Conservation (phyloP, 768 basidiomycete species). For the Tricholomella constricta region DNA sequence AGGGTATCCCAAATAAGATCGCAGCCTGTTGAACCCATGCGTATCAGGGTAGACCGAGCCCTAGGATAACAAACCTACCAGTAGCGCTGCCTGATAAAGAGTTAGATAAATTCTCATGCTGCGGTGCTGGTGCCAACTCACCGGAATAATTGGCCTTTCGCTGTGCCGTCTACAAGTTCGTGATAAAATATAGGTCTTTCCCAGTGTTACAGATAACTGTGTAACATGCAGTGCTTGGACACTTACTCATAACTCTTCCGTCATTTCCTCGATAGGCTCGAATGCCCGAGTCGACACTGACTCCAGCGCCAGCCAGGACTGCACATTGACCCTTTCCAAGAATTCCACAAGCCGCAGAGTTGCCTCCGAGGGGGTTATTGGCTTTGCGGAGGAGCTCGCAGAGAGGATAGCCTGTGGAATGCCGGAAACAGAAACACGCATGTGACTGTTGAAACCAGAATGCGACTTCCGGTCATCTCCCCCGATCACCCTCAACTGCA, state of each 20-base stretch:
- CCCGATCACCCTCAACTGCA: conserved; percentile 8
- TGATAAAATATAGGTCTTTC: conserved; percentile 76
- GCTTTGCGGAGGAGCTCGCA: conserved; percentile 35
- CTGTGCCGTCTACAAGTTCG: conserved; percentile 72
- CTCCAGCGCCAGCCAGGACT: conserved; percentile 88
- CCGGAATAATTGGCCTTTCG: conserved; percentile 51
- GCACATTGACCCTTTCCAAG: conserved; percentile 68
- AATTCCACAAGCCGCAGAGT: conserved; percentile 65
- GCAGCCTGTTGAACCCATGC: conserved; percentile 45
- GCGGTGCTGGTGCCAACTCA: not conserved
- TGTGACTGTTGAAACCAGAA: conserved; percentile 44
- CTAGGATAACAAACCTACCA: conserved; percentile 45
- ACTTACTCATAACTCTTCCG: conserved; percentile 80
- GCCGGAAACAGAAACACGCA: conserved; percentile 80
- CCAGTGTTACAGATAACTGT: conserved; percentile 5
- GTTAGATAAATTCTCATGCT: not conserved
- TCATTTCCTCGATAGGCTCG: conserved; percentile 89
- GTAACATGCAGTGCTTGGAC: not conserved
- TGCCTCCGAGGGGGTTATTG: conserved; percentile 51
- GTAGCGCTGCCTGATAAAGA: conserved; percentile 70
- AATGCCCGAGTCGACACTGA: conserved; percentile 95
- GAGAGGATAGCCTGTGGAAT: conserved; percentile 64
- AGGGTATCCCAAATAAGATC: conserved; percentile 84
- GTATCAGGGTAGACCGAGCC: conserved; percentile 10
- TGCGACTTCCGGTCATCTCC: conserved; percentile 13